Base-by-base conservation (phyloP, 106 monocot species). In the Hemerocallis citrina region DNA sequence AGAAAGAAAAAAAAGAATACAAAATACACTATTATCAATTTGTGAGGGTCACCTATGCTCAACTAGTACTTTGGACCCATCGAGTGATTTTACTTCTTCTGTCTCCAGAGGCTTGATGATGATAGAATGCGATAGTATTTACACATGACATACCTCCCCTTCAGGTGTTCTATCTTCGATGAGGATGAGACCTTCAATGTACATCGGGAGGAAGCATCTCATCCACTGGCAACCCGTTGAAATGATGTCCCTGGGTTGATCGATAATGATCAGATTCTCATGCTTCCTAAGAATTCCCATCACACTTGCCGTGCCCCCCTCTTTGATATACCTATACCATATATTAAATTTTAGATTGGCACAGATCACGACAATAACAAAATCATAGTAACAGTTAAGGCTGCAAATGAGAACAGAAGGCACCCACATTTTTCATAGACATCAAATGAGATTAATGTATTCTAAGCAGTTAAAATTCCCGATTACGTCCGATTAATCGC, bases 251-350 rank as follows among this genome's bases (percentile, higher is more conserved):
- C 50, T 36, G 1, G 82, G 76, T 10, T 82, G 82, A 44, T 83
- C 86, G n/a, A 91, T 77, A 38, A 91, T 82, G 24, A 73, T 48
- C 25, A 72, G 46, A 20, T 73, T 70, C 13, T 82, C 73, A 9
- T 86, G 86, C 33, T 62, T 69, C 62, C 66, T 82, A 20, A 85
- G 70, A 19, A 79, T 74, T 12, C 91, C 86, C 35, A 91, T 72
- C 30, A 91, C 86, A 63, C 82, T 91, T 58, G 69, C 72, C 9
- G 59, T 74, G 30, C 83, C 74, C 27, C 86, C 91, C 59, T 91
- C 91, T 72, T 74, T 86, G 15, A 91, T 79, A 45, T 68, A 83
- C 74, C 91, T 51, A 41, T 37, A 39, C 62, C 22, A 36, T 37
- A n/a, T 59, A 21, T 8, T 38, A 35, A 21, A 16, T 21, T 58